A percentile compares a stretch with the other conserved stretches of the same genome.
These are phyloP conservation scores for Crithidia acanthocephali DNA, from an alignment of 208 protist genomes.

Conservation along the genomic window DNA sequence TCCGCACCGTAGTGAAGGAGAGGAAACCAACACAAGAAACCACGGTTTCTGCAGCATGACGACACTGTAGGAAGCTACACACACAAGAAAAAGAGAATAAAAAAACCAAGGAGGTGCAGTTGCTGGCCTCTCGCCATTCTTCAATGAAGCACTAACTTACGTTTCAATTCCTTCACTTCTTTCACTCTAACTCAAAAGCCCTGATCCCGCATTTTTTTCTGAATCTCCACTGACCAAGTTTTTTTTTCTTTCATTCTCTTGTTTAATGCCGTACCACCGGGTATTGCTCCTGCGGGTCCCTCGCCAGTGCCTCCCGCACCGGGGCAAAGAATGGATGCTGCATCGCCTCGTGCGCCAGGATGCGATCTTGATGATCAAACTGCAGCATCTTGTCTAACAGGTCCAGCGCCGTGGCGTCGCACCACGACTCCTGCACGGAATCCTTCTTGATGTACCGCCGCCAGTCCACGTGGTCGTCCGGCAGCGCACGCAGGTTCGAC, in stretches of 20 bases:
- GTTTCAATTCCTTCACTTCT: too few relatives aligned
- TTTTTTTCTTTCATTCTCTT: constrained; percentile 5
- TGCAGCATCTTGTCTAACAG: constrained; percentile 97
- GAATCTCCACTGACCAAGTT: not conserved
- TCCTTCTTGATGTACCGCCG: constrained; percentile 26
- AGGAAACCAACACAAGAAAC: constrained; percentile 6
- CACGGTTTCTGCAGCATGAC: too few relatives aligned
- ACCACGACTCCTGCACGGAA: constrained; percentile 54
- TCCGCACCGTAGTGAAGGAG: too few relatives aligned
- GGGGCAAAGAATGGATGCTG: constrained; percentile 98
- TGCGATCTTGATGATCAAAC: constrained; percentile 97
- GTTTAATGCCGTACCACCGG: constrained; percentile 26
- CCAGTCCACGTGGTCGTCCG: constrained; percentile 43
- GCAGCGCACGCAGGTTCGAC: constrained; percentile 39
- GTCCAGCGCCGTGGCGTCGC: constrained; percentile 96
- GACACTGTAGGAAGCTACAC: too few relatives aligned
- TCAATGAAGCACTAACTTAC: too few relatives aligned
- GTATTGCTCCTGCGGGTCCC: constrained; percentile 70
- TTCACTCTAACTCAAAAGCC: not conserved
- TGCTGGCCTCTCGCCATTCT: not conserved
- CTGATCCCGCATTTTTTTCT: not conserved
- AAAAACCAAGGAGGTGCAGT: not conserved
- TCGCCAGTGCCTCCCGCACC: constrained; percentile 63
- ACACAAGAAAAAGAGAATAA: constrained; percentile 18
- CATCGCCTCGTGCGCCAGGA: constrained; percentile 98